Evolutionary conservation across 2,329 filamentous ascomycete genomes (phyloP), one percentile per base, ranked within the genome.

Genomic region (Helminthosporium solani): DNA sequence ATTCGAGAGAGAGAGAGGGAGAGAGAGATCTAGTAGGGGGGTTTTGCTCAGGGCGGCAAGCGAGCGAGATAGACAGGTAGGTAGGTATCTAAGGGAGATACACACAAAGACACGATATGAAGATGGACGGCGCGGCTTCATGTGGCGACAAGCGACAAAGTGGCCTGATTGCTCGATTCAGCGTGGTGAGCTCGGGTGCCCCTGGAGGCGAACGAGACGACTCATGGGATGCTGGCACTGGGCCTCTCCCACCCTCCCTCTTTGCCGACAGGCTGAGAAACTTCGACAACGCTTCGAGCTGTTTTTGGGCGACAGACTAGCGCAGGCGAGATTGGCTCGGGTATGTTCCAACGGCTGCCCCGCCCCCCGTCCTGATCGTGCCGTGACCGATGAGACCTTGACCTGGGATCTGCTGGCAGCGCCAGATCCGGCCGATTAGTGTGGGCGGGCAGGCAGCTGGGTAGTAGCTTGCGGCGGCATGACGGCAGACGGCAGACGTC

Each of bases 91-190:
- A n/a, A n/a, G 25, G 7, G 25, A 12, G 25, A 7, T 27, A 27
- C 25, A 27, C 7, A 7, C 31, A 41, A 16, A 21, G 35, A 23
- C 16, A n/a, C 6, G 28, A 6, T n/a, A 8, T 12, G 28, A 12
- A 31, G 7, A 14, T 6, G 6, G 28, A 14, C 8, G 5, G 9
- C 7, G 28, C 14, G 7, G 6, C 46, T 30, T 31, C 45, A 51
- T 46, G 52, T 46, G 50, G 49, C 49, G 40, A 40, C n/a, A 9
- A 23, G 18, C 2, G 35, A 14, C 21, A 49, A 47, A 45, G 44
- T 55, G 46, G 49, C 44, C 40, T 53, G 49, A 53, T 48, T 15
- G 7, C 20, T 38, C 35, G 19, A 23, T 21, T 31, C 28, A 20
- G 27, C 27, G 46, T 9, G 23, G 6, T 25, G 38, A 38, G 42